Evolutionary conservation across 139 green algal genomes (phyloP).

Genomic region (Chlamydomonas sphaeroides): DNA sequence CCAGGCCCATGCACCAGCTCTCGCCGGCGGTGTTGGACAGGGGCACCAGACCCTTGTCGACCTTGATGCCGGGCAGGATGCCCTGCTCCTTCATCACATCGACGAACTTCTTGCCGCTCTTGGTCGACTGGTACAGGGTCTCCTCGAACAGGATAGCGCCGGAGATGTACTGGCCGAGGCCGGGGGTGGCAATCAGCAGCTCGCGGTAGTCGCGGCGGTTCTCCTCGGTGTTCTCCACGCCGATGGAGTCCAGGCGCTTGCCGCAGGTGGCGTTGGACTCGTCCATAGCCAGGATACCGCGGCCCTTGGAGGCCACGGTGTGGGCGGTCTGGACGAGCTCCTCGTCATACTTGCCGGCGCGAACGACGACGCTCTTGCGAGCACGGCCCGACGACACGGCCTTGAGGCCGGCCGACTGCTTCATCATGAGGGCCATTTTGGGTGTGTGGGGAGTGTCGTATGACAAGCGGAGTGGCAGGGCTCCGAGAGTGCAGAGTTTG

Average conservation of each 20-base stretch:
- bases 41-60: conserved; percentile 96
- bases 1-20: conserved; percentile 95
- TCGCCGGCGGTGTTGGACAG: conserved; percentile 92
- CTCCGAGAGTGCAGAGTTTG: too few relatives aligned
- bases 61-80: conserved; percentile 94
- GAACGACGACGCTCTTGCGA: conserved; percentile 26
- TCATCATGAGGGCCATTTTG: conserved; percentile 39
- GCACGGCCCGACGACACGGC: conserved; percentile 19
- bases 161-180: conserved; percentile 92
- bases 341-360: conserved; percentile 83
- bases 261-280: conserved; percentile 99
- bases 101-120: conserved; percentile 86
- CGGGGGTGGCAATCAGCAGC: conserved; percentile 92
- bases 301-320: conserved; percentile 85
- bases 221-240: conserved; percentile 98
- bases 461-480: too few relatives aligned
- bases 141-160: conserved; percentile 98
- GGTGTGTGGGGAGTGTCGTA: not conserved
- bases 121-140: conserved; percentile 96
- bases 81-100: conserved; percentile 85
- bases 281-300: conserved; percentile 97
- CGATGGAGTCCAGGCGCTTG: conserved; percentile 96
- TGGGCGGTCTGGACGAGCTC: conserved; percentile 90
- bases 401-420: conserved; percentile 32
- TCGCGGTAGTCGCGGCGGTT: conserved; percentile 98